phyloP scores from a whole-genome alignment of 306 rosid genomes.

The Ziziphus jujuba region DNA sequence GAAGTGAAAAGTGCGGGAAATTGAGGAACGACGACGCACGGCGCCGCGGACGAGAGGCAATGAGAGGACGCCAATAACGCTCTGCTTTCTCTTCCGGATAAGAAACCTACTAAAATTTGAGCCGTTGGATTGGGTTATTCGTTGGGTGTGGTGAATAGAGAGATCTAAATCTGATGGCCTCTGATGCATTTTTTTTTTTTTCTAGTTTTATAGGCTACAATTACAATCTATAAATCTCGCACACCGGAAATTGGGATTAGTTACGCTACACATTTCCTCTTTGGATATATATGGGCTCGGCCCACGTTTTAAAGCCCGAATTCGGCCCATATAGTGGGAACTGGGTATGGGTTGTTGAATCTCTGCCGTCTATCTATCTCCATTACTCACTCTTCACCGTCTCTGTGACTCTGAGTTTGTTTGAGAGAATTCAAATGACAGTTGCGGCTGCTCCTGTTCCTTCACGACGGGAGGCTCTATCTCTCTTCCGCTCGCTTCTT shows the following conservation, averaged over 20 bases:
- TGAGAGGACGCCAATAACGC: slow-evolving; percentile 17
- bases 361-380: too few species aligned
- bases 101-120: background rate
- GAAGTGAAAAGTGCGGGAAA: background rate
- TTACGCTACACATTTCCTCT: too few species aligned
- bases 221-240: too few species aligned
- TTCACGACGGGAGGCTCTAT: slow-evolving; percentile 32
- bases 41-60: slow-evolving; percentile 11
- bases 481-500: slow-evolving; percentile 45
- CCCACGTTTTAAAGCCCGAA: too few species aligned
- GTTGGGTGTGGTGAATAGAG: too few species aligned
- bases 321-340: too few species aligned
- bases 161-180: background rate
- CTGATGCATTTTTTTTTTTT: too few species aligned
- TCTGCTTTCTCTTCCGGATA: slow-evolving; percentile 15
- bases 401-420: too few species aligned
- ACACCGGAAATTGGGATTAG: too few species aligned
- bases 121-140: slow-evolving; percentile 1
- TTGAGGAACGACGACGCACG: background rate
- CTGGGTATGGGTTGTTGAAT: too few species aligned
- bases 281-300: too few species aligned
- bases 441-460: slow-evolving; percentile 17
- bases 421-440: background rate
- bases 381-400: too few species aligned
- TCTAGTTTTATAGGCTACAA: background rate